Evolutionary conservation across 164 flowering plant species (phyloP).

Genomic region (Cinnamomum chago): DNA sequence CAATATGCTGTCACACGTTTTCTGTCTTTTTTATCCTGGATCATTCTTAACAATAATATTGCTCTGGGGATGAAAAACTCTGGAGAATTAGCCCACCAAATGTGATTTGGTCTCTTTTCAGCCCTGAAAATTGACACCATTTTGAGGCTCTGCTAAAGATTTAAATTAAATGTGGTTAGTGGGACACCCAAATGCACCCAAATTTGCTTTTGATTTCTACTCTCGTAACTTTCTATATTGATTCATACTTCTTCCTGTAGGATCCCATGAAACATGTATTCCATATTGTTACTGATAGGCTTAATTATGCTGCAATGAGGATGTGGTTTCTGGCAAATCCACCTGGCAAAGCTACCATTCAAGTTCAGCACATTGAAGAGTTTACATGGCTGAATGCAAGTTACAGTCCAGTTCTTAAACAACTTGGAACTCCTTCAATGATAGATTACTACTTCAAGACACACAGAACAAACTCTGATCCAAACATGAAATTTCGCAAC

Average conservation of each 20-base stretch:
- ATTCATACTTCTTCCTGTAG: slow-evolving; percentile 30
- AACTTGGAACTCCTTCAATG: slow-evolving; percentile 73
- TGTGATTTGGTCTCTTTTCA: no score
- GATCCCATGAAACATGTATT: slow-evolving; percentile 77
- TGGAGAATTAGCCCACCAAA: no score
- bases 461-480: slow-evolving; percentile 68
- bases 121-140: neutral
- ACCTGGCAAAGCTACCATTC: slow-evolving; percentile 67
- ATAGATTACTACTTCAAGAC: slow-evolving; percentile 81
- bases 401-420: slow-evolving; percentile 87
- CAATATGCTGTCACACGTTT: neutral
- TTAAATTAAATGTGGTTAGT: neutral
- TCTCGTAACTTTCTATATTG: neutral
- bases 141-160: neutral
- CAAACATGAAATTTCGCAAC: slow-evolving; percentile 82
- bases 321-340: slow-evolving; percentile 92
- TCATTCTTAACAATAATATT: neutral
- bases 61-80: no score
- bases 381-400: slow-evolving; percentile 91
- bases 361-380: slow-evolving; percentile 82
- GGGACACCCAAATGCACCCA: neutral
- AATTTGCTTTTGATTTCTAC: neutral
- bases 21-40: neutral
- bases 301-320: slow-evolving; percentile 88
- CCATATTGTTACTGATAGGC: slow-evolving; percentile 83